These are phyloP conservation scores for Mucor indicus DNA, from an alignment of 371 early-diverging fungal genomes.

Conservation along the genomic window DNA sequence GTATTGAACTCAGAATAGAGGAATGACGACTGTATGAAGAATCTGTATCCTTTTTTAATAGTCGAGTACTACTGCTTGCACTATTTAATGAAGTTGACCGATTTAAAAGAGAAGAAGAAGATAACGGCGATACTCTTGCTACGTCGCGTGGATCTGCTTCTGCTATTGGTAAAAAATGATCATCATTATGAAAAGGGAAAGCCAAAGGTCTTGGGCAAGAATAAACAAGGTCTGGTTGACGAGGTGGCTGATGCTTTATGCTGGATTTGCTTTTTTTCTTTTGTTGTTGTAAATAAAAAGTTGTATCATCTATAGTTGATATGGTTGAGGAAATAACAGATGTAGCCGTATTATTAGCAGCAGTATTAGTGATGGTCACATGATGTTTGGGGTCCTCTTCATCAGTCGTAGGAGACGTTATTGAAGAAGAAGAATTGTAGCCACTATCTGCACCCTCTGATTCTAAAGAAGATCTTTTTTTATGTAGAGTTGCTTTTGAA, in stretches of 20 bases:
- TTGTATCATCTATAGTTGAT: neutral
- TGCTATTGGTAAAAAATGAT: constrained; percentile 49
- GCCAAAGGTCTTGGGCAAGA: constrained; percentile 49
- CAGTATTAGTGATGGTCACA: neutral
- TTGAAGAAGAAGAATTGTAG: constrained; percentile 37
- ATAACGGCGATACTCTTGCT: constrained; percentile 34
- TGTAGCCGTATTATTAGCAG: neutral
- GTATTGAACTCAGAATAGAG: constrained; percentile 33
- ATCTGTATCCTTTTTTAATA: constrained; percentile 13
- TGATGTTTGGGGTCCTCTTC: neutral
- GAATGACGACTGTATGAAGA: constrained; percentile 25
- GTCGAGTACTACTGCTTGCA: neutral
- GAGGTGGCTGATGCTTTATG: constrained; percentile 27
- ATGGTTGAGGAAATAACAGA: neutral
- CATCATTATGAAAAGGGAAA: constrained; percentile 55
- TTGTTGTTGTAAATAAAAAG: constrained; percentile 17
- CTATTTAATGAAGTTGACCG: neutral
- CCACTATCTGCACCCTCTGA: constrained; percentile 42
- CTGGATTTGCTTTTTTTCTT: no score
- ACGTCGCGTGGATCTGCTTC: constrained; percentile 52
- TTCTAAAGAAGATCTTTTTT: constrained; percentile 29
- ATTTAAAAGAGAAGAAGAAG: constrained; percentile 17
- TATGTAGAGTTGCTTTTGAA: constrained; percentile 16
- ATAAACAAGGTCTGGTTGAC: constrained; percentile 45
- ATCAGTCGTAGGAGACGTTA: constrained; percentile 10